phyloP scores from a whole-genome alignment of 345 rosid species.

The Lepidium aucheri region DNA sequence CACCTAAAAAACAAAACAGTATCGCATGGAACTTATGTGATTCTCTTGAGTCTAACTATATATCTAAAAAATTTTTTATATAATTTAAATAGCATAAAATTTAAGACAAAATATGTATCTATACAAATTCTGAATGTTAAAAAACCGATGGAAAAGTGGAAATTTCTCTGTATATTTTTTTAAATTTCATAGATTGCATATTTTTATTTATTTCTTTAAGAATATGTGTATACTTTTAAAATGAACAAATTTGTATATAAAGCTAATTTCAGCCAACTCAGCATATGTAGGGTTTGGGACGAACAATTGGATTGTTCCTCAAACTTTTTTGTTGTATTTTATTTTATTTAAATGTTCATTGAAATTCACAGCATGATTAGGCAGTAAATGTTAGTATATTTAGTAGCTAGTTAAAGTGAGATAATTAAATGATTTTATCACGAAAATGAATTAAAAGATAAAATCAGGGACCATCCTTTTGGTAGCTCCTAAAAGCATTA shows the following conservation, averaged over 20 bases:
- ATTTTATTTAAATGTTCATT: not conserved
- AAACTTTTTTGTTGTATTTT: no score
- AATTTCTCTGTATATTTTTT: no score
- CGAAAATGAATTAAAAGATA: slow-evolving; percentile 11
- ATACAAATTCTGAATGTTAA: no score
- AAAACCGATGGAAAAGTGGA: no score
- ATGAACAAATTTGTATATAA: not conserved
- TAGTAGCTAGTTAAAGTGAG: slow-evolving; percentile 24
- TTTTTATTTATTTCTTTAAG: no score
- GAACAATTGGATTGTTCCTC: not conserved
- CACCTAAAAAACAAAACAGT: no score
- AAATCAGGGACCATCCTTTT: slow-evolving; percentile 37
- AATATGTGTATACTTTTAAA: not conserved
- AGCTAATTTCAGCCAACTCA: not conserved
- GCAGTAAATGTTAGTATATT: not conserved
- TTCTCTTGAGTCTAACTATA: no score
- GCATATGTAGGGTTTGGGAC: not conserved
- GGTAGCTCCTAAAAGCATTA: slow-evolving; percentile 26
- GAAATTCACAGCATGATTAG: not conserved
- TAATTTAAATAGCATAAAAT: no score
- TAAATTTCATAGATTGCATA: no score
- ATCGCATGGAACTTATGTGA: no score
- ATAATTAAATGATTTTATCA: slow-evolving; percentile 13
- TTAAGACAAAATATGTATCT: no score
- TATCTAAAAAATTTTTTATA: no score